Percentiles rank a stretch among this genome's conserved stretches.
These are phyloP conservation scores for Chytriomyces confervae DNA, from an alignment of 192 early-diverging fungal genomes.

Conservation along the genomic window DNA sequence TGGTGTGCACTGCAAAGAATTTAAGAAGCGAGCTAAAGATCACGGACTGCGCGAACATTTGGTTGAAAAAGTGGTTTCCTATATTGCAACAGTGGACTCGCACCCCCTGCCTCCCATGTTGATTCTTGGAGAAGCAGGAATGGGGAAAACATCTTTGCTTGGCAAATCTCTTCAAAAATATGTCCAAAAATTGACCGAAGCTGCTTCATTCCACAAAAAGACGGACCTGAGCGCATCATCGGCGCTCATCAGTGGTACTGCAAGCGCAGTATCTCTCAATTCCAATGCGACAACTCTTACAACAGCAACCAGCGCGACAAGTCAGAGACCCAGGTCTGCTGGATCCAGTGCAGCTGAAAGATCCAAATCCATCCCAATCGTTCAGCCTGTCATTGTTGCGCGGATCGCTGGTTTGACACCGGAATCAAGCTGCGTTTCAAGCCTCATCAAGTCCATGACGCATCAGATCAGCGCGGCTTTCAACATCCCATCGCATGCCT, in stretches of 20 bases:
- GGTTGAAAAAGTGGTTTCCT: conserved; percentile 25
- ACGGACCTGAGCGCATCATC: not conserved
- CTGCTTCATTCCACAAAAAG: not conserved
- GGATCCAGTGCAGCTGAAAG: not conserved
- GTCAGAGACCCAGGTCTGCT: not conserved
- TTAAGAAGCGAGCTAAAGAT: conserved; percentile 28
- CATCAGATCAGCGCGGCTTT: conserved; percentile 32
- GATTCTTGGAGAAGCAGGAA: conserved; percentile 9
- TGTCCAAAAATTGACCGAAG: conserved; percentile 10
- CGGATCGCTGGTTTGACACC: conserved; percentile 25
- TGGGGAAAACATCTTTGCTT: conserved; percentile 31
- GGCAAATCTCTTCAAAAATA: conserved; percentile 24
- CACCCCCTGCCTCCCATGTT: conserved; percentile 23
- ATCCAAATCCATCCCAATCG: not conserved
- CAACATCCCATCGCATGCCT: not conserved
- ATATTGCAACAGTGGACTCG: conserved; percentile 9
- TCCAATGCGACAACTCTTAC: conserved; percentile 1
- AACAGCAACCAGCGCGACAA: conserved; percentile 5
- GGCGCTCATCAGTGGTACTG: not conserved
- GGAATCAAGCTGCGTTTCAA: not conserved
- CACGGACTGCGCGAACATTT: conserved; percentile 24
- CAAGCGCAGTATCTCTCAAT: conserved; percentile 1
- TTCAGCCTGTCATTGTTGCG: conserved; percentile 30
- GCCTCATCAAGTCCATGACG: conserved; percentile 28
- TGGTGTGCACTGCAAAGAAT: not conserved